Conservation (phyloP, 257 asterid species). For the Coffea canephora region DNA sequence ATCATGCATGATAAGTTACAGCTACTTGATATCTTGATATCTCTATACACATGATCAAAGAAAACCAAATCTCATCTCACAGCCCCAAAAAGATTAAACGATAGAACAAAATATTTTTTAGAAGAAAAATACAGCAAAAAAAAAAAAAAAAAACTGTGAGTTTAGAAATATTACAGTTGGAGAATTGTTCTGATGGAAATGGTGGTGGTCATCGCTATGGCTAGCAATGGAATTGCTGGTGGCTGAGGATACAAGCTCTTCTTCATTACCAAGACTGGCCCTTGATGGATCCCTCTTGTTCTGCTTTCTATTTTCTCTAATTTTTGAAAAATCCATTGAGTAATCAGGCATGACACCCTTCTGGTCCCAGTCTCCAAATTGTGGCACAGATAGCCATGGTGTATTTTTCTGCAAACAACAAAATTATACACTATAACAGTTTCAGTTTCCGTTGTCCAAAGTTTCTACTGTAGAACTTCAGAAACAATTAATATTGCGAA, state of each 20-base stretch:
- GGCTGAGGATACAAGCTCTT: constrained; percentile 57
- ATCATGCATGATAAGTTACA: background rate
- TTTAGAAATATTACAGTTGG: constrained; percentile 53
- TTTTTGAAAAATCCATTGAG: constrained; percentile 83
- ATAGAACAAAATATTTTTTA: background rate
- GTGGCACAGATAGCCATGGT: constrained; percentile 89
- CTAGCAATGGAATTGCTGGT: constrained; percentile 33
- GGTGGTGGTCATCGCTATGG: constrained; percentile 37
- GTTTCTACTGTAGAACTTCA: background rate
- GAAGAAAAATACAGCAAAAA: background rate
- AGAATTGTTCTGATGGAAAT: constrained; percentile 44
- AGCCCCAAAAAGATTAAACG: too few relatives aligned
- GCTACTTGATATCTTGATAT: background rate
- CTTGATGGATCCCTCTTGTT: constrained; percentile 82
- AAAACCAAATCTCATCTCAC: background rate
- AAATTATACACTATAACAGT: background rate
- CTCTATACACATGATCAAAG: background rate
- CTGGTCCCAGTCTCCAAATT: constrained; percentile 96
- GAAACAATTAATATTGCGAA: background rate
- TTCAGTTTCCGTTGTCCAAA: background rate
- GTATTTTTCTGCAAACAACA: constrained; percentile 45
- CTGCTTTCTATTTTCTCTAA: constrained; percentile 83
- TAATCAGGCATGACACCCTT: constrained; percentile 76
- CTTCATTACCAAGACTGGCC: constrained; percentile 91
- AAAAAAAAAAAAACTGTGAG: background rate